A percentile compares a stretch with the other conserved stretches of the same genome.
These are phyloP conservation scores for Salix koriyanagi DNA, from an alignment of 345 rosid species.

Conservation along the genomic window DNA sequence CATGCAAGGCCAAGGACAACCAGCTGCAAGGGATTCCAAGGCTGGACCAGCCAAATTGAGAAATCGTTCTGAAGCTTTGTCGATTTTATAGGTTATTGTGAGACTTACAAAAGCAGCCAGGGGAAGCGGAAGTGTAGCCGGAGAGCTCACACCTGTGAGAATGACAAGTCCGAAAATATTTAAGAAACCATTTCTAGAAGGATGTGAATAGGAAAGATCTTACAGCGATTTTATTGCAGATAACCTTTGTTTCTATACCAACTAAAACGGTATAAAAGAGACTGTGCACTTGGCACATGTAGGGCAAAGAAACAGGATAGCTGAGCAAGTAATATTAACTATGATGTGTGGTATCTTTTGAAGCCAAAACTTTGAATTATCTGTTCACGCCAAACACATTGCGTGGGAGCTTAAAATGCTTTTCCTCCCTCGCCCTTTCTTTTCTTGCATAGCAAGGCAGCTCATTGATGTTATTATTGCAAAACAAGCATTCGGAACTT, in stretches of 20 bases:
- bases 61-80: constrained; percentile 69
- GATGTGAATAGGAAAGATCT: neutral
- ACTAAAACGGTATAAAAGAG: neutral
- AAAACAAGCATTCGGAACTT: neutral
- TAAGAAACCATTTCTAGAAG: neutral
- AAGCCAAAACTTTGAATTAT: neutral
- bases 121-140: constrained; percentile 87
- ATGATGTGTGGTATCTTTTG: neutral
- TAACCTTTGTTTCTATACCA: neutral
- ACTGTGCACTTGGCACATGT: neutral
- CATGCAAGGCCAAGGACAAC: constrained; percentile 99
- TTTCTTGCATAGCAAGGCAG: neutral
- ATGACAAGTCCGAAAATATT: neutral
- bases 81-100: constrained; percentile 91
- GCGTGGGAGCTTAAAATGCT: neutral
- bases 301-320: neutral
- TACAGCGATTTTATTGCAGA: neutral
- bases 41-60: constrained; percentile 75
- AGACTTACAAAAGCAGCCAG: constrained; percentile 92
- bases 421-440: neutral
- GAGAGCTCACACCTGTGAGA: constrained; percentile 67
- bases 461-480: neutral
- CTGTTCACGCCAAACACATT: neutral
- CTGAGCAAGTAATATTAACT: neutral
- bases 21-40: constrained; percentile 69